Conservation (phyloP, 257 asterid species). For the Fraxinus quadrangulata region DNA sequence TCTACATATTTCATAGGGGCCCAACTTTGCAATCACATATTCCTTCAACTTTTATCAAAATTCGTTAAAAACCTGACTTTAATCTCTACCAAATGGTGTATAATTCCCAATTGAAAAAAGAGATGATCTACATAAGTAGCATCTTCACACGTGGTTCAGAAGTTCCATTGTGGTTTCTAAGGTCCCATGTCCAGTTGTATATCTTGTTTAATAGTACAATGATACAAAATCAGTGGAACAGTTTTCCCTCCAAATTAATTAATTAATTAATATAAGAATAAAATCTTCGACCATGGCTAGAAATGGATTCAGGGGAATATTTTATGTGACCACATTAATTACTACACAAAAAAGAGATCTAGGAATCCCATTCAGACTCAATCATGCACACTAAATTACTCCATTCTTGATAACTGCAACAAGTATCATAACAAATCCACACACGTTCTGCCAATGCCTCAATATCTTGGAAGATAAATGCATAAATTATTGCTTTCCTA, state of each 20-base stretch:
- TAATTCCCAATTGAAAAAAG: neutral
- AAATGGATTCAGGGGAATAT: slow-evolving; percentile 6
- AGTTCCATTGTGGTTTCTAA: neutral
- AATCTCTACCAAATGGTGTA: too few relatives aligned
- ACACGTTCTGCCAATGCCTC: slow-evolving; percentile 7
- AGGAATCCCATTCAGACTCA: neutral
- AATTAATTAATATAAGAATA: neutral
- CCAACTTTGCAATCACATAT: too few relatives aligned
- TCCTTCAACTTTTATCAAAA: too few relatives aligned
- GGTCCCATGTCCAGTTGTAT: slow-evolving; percentile 10
- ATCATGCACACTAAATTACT: neutral
- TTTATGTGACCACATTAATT: neutral
- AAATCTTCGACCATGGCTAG: slow-evolving; percentile 4
- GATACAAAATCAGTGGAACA: neutral
- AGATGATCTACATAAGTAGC: neutral
- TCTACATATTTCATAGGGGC: too few relatives aligned
- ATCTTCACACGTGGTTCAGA: neutral
- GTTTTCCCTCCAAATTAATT: neutral
- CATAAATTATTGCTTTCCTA: too few relatives aligned
- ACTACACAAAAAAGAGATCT: neutral
- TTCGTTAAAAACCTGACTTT: too few relatives aligned
- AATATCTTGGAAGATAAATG: neutral
- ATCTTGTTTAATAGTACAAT: neutral
- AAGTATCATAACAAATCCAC: neutral
- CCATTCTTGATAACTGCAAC: slow-evolving; percentile 10